Evolutionary conservation across 192 early-diverging fungal species (phyloP), one percentile per base, ranked within the genome.

Genomic region (Gamsiella multidivaricata): DNA sequence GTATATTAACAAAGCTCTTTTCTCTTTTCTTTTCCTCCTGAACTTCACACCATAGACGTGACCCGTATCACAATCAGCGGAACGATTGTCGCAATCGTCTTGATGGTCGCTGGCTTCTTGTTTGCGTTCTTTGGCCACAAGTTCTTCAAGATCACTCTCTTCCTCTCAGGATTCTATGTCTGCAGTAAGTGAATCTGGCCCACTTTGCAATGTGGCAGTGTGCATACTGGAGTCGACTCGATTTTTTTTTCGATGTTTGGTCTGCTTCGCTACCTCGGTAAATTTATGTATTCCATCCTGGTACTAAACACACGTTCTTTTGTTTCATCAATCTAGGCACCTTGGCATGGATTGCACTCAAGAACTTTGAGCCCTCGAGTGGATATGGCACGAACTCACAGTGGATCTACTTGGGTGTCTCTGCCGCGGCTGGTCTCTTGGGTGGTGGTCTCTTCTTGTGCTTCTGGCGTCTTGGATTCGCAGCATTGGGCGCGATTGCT

Each of bases 101-200:
- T 92, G 41, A 91, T 94, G 60, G 65, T 82, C 4, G 69, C 88
- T 32, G 92, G 92, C 2, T 66, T 92, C 58, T 47, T 92, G 56
- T 88, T 88, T 78, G 85, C 86, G 65, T 92, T 89, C 69, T 88
- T 91, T 67, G 93, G 93, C 0, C 83, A 84, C 80, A 83, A 81
- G 65, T 67, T 91, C 26, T 87, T 90, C 65, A 83, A 86, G 59
- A 69, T 91, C 10, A 87, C 92, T n/a, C 75, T 94, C 32, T 93
- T 94, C 68, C 68, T 96, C 58, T 84, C 87, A 10, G 94, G 94
- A 3, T 93, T 93, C 80, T 94, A 91, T 59, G 74, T 87, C 8
- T 86, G 87, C 15, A 81, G 83, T 69, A 85, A 83, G 36, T 69
- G 22, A 17, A 2, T 23, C 20, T 47, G 37, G 23, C 25, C 31